These are phyloP conservation scores for Termitomyces sp. DNA, from an alignment of 768 basidiomycete species.

Conservation along the genomic window DNA sequence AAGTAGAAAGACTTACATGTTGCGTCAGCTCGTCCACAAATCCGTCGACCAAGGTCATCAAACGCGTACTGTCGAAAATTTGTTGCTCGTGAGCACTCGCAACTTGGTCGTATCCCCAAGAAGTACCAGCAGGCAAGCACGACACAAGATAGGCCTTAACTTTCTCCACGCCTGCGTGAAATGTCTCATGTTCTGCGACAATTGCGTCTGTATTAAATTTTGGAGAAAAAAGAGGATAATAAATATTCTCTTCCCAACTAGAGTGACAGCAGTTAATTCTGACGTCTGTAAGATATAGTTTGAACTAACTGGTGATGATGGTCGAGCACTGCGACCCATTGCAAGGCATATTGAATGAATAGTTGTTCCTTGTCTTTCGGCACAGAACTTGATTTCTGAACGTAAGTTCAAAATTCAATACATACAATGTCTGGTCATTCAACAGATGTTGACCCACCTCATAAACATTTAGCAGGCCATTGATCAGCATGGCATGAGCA, in stretches of 20 bases:
- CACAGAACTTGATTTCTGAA: slow-evolving; percentile 6
- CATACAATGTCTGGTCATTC: background rate
- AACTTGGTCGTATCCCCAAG: slow-evolving; percentile 15
- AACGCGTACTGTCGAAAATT: slow-evolving; percentile 3
- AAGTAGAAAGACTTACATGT: slow-evolving; percentile 6
- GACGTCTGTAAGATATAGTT: background rate
- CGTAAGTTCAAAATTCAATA: background rate
- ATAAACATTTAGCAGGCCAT: slow-evolving; percentile 12
- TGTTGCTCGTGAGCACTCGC: slow-evolving; percentile 5
- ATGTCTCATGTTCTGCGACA: slow-evolving; percentile 14
- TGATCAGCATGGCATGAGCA: slow-evolving; percentile 13
- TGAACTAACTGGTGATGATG: slow-evolving; percentile 14
- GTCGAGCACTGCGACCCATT: slow-evolving; percentile 13
- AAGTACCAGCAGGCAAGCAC: slow-evolving; percentile 14
- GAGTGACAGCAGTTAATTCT: background rate
- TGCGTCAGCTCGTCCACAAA: slow-evolving; percentile 9
- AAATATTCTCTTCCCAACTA: slow-evolving; percentile 16
- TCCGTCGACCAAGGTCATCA: slow-evolving; percentile 8
- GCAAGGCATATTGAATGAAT: slow-evolving; percentile 14
- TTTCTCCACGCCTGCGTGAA: slow-evolving; percentile 11
- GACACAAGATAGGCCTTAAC: slow-evolving; percentile 15
- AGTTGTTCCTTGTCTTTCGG: slow-evolving; percentile 3
- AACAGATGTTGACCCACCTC: slow-evolving; percentile 4
- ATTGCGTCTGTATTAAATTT: slow-evolving; percentile 15
- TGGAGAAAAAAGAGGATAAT: slow-evolving; percentile 13